phyloP scores from a whole-genome alignment of 2,329 filamentous ascomycete species.

The Aspergillus fructus region DNA sequence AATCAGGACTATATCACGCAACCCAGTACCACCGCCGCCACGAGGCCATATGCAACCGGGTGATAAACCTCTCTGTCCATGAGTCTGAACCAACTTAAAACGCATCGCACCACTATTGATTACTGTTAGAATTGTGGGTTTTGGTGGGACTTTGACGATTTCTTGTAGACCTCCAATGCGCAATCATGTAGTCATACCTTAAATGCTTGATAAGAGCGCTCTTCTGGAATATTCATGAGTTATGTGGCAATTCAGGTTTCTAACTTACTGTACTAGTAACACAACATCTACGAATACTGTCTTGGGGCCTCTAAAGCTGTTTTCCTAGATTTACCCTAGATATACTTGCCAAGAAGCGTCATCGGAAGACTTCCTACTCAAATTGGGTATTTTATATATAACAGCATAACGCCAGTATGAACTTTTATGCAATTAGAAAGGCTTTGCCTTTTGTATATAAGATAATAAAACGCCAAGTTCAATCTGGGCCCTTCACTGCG shows the following conservation, averaged over 20 bases:
- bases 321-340: too few relatives aligned
- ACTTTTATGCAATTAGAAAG: constrained; percentile 1
- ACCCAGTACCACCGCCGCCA: not conserved
- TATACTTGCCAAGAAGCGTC: too few relatives aligned
- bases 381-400: not conserved
- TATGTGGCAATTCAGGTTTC: too few relatives aligned
- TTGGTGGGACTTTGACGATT: not conserved
- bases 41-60: too few relatives aligned
- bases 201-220: not conserved
- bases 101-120: not conserved
- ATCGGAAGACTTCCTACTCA: not conserved
- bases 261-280: too few relatives aligned
- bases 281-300: too few relatives aligned
- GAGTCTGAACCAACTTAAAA: not conserved
- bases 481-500: constrained; percentile 43
- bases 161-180: not conserved
- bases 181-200: not conserved
- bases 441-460: not conserved
- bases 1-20: not conserved
- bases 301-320: too few relatives aligned
- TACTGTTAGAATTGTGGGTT: not conserved
- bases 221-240: too few relatives aligned
- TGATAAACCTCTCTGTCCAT: not conserved
- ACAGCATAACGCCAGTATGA: not conserved
- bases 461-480: not conserved